Evolutionary conservation across 768 basidiomycete species (phyloP).

Genomic region (Ramaria rubella): DNA sequence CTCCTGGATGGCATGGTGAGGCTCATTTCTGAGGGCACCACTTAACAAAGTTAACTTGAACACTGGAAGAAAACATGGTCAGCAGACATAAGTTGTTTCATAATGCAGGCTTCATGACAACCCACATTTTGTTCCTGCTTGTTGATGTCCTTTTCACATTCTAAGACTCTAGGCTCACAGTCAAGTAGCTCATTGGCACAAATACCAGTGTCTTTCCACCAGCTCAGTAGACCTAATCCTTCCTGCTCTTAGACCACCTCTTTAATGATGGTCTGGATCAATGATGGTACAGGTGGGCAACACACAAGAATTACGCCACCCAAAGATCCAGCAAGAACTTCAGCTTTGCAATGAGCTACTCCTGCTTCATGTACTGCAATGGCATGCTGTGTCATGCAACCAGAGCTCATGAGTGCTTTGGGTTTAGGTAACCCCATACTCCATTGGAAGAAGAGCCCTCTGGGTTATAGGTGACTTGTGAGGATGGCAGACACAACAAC

Average conservation of each 20-base stretch:
- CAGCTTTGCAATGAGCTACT: constrained; percentile 84
- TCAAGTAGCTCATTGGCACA: constrained; percentile 79
- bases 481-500: constrained; percentile 79
- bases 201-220: constrained; percentile 59
- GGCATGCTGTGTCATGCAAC: constrained; percentile 70
- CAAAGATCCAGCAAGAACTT: constrained; percentile 73
- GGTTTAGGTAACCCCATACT: constrained; percentile 68
- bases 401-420: constrained; percentile 76
- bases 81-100: constrained; percentile 85
- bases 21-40: constrained; percentile 65
- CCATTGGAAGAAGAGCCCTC: constrained; percentile 34
- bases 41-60: constrained; percentile 9
- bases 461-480: constrained; percentile 27
- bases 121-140: constrained; percentile 82
- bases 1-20: constrained; percentile 57
- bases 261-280: constrained; percentile 77
- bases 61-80: constrained; percentile 3
- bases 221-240: constrained; percentile 68
- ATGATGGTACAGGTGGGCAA: constrained; percentile 16
- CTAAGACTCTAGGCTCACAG: constrained; percentile 77
- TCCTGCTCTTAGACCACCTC: constrained; percentile 69
- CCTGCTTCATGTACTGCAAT: constrained; percentile 82
- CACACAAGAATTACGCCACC: constrained; percentile 49
- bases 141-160: constrained; percentile 80
- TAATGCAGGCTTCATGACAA: constrained; percentile 82